phyloP scores from a whole-genome alignment of 352 stramenopile genomes.

The Phytopythium delawarense region DNA sequence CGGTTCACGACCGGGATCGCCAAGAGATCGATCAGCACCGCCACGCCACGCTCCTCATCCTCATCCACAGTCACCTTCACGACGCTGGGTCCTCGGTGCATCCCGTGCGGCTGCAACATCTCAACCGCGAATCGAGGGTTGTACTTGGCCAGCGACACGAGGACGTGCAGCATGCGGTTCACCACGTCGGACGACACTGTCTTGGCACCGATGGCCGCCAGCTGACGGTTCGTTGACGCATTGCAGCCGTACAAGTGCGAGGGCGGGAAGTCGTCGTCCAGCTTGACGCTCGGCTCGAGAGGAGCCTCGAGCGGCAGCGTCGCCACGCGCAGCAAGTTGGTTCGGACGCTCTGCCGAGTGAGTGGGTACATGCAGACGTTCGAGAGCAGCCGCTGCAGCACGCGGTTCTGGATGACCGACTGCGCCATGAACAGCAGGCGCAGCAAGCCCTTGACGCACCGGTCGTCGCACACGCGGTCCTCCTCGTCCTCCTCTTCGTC shows the following conservation, averaged over 20 bases:
- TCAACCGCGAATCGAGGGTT: constrained; percentile 89
- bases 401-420: constrained; percentile 77
- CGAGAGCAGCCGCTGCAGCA: constrained; percentile 69
- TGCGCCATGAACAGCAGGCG: constrained; percentile 78
- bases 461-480: constrained; percentile 68
- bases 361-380: constrained; percentile 82
- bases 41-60: constrained; percentile 43
- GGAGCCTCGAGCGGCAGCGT: constrained; percentile 44
- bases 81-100: constrained; percentile 23
- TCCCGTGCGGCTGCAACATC: constrained; percentile 70
- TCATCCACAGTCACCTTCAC: neutral
- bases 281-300: constrained; percentile 27
- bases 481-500: constrained; percentile 61
- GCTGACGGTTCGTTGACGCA: constrained; percentile 13
- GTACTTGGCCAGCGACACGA: constrained; percentile 88
- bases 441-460: constrained; percentile 58
- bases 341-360: constrained; percentile 55
- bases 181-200: constrained; percentile 83
- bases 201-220: constrained; percentile 9
- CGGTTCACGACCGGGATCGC: constrained; percentile 75
- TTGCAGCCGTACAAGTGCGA: constrained; percentile 48
- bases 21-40: constrained; percentile 88
- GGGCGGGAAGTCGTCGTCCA: constrained; percentile 57
- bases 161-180: constrained; percentile 83
- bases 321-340: constrained; percentile 58